These are phyloP conservation scores for Kodamaea restingae DNA, from an alignment of 805 yeast genomes.

Conservation along the genomic window DNA sequence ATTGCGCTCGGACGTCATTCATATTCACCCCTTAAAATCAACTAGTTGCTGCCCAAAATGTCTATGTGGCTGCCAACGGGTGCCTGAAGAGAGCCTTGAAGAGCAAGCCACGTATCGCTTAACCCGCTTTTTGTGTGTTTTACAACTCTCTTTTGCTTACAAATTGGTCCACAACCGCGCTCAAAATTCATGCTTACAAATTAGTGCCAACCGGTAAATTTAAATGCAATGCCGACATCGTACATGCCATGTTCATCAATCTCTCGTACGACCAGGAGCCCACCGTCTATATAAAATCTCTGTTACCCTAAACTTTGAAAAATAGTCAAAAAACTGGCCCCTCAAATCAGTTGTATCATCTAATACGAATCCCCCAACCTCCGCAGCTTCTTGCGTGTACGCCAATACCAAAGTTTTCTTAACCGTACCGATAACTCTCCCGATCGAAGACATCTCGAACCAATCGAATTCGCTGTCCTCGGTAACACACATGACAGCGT, in stretches of 20 bases:
- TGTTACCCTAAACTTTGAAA: constrained; percentile 47
- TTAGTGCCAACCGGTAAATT: too few species aligned
- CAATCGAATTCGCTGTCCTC: constrained; percentile 43
- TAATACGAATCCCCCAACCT: neutral
- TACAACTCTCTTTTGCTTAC: too few species aligned
- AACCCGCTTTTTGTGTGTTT: too few species aligned
- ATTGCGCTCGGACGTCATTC: too few species aligned
- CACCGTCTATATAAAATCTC: constrained; percentile 76
- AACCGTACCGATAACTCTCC: constrained; percentile 84
- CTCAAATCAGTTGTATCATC: constrained; percentile 12
- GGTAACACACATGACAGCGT: constrained; percentile 55
- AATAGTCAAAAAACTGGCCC: constrained; percentile 22
- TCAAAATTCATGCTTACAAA: too few species aligned
- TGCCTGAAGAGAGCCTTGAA: too few species aligned
- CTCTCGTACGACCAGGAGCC: constrained; percentile 82
- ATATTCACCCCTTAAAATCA: too few species aligned
- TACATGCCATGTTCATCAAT: constrained; percentile 36
- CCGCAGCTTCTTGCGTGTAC: constrained; percentile 44
- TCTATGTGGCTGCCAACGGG: too few species aligned
- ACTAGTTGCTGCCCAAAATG: too few species aligned
- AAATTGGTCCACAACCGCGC: too few species aligned
- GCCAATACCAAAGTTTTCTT: constrained; percentile 69
- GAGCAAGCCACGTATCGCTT: too few species aligned
- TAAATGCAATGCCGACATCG: too few species aligned
- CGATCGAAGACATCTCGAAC: constrained; percentile 56